phyloP scores from a whole-genome alignment of 2,329 filamentous ascomycete genomes.

The Microdochium trichocladiopsis region DNA sequence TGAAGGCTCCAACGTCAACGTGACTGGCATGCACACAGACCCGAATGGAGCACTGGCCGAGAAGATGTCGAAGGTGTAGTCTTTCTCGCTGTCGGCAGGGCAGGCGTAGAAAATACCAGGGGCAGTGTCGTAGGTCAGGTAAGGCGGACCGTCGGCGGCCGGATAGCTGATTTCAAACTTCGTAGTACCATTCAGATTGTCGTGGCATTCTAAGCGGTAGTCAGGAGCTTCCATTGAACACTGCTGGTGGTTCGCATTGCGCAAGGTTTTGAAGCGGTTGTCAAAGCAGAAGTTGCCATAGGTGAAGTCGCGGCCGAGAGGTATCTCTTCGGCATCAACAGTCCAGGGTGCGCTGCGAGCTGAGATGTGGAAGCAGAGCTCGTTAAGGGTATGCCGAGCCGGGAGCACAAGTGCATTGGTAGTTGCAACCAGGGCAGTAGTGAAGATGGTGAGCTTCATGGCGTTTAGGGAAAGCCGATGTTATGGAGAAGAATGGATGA shows the following conservation, averaged over 20 bases:
- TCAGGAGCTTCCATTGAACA: background rate
- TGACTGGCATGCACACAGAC: slow-evolving; percentile 12
- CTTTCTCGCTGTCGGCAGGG: slow-evolving; percentile 7
- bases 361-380: background rate
- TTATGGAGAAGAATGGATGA: background rate
- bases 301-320: background rate
- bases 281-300: background rate
- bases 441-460: background rate
- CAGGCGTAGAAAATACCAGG: slow-evolving; percentile 17
- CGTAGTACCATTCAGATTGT: slow-evolving; percentile 13
- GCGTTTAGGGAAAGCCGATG: background rate
- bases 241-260: background rate
- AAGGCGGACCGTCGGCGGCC: slow-evolving; percentile 8
- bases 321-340: background rate
- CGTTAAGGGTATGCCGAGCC: background rate
- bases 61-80: slow-evolving; percentile 15
- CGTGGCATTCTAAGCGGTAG: slow-evolving; percentile 17
- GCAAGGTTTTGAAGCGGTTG: background rate
- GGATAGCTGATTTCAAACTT: slow-evolving; percentile 12
- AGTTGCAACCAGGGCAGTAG: background rate
- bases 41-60: slow-evolving; percentile 11
- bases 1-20: slow-evolving; percentile 11
- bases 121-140: slow-evolving; percentile 15
- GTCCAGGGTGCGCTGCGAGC: background rate
- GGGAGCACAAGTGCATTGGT: background rate